phyloP scores from a whole-genome alignment of 345 rosid species.

The Eucalyptus viminalis region DNA sequence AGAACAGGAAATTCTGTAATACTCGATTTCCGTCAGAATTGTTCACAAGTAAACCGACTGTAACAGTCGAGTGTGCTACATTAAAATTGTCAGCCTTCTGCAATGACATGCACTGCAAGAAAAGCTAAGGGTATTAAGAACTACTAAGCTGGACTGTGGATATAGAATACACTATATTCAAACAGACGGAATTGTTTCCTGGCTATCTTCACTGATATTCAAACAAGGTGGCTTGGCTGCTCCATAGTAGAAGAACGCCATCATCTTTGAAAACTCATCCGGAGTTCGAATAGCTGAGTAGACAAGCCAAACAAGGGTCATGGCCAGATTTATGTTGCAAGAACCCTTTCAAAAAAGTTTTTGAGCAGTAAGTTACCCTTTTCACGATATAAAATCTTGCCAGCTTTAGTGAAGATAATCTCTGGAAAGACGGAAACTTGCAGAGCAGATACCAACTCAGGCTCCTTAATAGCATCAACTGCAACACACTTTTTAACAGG shows the following conservation, averaged over 20 bases:
- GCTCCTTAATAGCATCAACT: constrained; percentile 67
- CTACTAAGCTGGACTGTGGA: not conserved
- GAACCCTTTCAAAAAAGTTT: not conserved
- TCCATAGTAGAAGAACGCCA: constrained; percentile 90
- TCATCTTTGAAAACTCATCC: constrained; percentile 68
- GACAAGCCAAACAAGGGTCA: not conserved
- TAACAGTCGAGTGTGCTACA: not conserved
- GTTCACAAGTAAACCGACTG: not conserved
- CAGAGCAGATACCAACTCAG: constrained; percentile 58
- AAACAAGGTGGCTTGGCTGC: constrained; percentile 75
- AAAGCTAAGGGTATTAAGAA: not conserved
- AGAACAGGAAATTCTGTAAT: not conserved
- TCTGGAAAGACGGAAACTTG: constrained; percentile 61
- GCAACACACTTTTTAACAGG: constrained; percentile 59
- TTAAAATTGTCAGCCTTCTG: not conserved
- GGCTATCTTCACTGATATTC: constrained; percentile 4
- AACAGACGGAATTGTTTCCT: constrained; percentile 51
- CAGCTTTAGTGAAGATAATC: constrained; percentile 75
- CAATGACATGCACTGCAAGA: not conserved
- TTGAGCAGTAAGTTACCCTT: constrained; percentile 30
- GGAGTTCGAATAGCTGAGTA: constrained; percentile 51
- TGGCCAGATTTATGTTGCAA: not conserved
- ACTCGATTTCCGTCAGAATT: not conserved
- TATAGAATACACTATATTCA: not conserved
- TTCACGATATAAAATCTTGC: constrained; percentile 78